A percentile compares a stretch with the other conserved stretches of the same genome.
Evolutionary conservation across 2,329 filamentous ascomycete genomes (phyloP).

Genomic region (Hypoxylon sp.): DNA sequence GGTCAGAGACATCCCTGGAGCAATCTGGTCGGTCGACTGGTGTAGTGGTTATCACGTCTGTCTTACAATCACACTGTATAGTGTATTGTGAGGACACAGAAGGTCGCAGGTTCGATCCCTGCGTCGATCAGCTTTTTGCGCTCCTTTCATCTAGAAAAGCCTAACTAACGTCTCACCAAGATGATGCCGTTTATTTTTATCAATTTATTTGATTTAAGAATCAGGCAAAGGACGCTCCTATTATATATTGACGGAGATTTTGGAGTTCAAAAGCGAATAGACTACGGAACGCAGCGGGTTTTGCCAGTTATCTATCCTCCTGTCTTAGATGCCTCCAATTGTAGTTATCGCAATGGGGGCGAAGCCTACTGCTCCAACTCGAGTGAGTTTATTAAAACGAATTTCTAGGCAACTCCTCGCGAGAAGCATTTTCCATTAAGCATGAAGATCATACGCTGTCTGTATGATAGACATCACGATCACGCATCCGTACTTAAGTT

Average conservation of each 20-base stretch:
- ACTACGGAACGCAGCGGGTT: neutral
- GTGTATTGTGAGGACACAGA: slow-evolving; percentile 42
- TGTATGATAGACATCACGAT: neutral
- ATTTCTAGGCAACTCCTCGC: neutral
- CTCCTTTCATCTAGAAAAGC: neutral
- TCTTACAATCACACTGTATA: slow-evolving; percentile 39
- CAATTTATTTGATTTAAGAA: neutral
- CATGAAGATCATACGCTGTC: neutral
- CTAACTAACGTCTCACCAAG: too few relatives aligned
- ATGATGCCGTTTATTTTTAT: slow-evolving; percentile 6
- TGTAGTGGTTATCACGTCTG: slow-evolving; percentile 48
- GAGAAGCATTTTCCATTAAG: neutral
- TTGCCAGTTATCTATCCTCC: neutral
- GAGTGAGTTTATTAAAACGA: neutral
- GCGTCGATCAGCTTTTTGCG: slow-evolving; percentile 44
- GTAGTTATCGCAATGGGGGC: neutral
- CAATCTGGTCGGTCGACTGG: slow-evolving; percentile 38
- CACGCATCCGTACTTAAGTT: neutral
- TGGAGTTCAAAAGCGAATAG: neutral
- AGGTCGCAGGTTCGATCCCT: slow-evolving; percentile 50
- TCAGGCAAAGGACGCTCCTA: neutral
- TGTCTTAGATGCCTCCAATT: neutral
- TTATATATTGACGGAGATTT: neutral
- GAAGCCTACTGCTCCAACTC: neutral
- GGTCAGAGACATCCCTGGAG: neutral